A percentile compares a stretch with the other conserved stretches of the same genome.
These are phyloP conservation scores for Apiospora hydei DNA, from an alignment of 2,329 filamentous ascomycete species.

Conservation along the genomic window DNA sequence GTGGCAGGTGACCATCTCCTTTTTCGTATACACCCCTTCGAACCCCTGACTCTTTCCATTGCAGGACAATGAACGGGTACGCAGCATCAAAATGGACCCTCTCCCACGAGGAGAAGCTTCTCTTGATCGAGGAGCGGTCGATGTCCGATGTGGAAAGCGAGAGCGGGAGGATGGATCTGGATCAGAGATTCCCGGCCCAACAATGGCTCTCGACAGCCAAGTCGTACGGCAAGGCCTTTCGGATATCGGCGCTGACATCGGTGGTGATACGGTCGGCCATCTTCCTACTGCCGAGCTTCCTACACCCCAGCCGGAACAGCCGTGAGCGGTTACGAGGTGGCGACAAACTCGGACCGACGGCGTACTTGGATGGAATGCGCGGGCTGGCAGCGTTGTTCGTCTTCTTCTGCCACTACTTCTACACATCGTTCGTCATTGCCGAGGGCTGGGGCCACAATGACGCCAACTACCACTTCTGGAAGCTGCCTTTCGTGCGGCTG, in stretches of 20 bases:
- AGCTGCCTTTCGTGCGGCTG: conserved; percentile 61
- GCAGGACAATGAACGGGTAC: conserved; percentile 50
- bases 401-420: conserved; percentile 64
- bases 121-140: conserved; percentile 53
- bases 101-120: conserved; percentile 53
- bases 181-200: conserved; percentile 42
- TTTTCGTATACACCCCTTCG: neutral
- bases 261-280: conserved; percentile 47
- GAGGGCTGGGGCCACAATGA: conserved; percentile 56
- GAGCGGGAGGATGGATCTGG: conserved; percentile 47
- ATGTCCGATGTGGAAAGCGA: conserved; percentile 54
- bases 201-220: conserved; percentile 44
- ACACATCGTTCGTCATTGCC: conserved; percentile 59
- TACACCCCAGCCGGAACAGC: conserved; percentile 51
- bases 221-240: conserved; percentile 37
- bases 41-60: neutral
- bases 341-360: conserved; percentile 56
- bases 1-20: neutral
- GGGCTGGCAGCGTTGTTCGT: conserved; percentile 63
- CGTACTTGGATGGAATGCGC: conserved; percentile 66
- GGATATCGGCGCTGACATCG: conserved; percentile 46
- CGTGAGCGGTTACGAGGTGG: conserved; percentile 48
- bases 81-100: conserved; percentile 44
- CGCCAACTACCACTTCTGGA: conserved; percentile 54
- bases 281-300: conserved; percentile 62